Conservation (phyloP, 768 basidiomycete species). For the Bullera alba region DNA sequence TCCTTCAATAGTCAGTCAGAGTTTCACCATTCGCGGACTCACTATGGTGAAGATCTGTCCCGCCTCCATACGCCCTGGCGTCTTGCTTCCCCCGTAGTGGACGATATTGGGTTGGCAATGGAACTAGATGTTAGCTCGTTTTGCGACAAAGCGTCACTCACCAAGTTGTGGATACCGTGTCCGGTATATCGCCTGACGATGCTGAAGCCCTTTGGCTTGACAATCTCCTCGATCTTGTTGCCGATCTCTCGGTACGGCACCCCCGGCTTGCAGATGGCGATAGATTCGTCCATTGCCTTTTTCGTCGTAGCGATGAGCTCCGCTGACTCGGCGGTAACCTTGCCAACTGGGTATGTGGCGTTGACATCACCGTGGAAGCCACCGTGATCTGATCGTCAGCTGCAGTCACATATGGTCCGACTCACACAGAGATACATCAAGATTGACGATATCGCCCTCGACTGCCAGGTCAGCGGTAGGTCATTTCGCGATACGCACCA, state of each 20-base stretch:
- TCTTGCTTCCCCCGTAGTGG: conserved; percentile 92
- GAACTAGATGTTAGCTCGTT: conserved; percentile 52
- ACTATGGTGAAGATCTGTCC: conserved; percentile 62
- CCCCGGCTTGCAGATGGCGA: conserved; percentile 89
- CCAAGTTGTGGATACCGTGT: conserved; percentile 71
- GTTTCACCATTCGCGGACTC: conserved; percentile 35
- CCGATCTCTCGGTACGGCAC: conserved; percentile 54
- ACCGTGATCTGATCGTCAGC: conserved; percentile 33
- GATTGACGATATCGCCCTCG: conserved; percentile 96
- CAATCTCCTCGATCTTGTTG: conserved; percentile 63
- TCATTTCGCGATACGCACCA: too few relatives aligned
- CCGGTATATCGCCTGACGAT: conserved; percentile 87
- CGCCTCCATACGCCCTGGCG: conserved; percentile 82
- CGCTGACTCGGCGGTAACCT: conserved; percentile 62
- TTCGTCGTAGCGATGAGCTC: conserved; percentile 77
- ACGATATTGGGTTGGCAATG: conserved; percentile 80
- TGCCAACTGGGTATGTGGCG: conserved; percentile 69
- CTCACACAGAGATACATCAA: conserved; percentile 52
- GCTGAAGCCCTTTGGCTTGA: conserved; percentile 74
- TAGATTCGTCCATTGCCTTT: conserved; percentile 77
- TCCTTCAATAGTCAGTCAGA: conserved; percentile 9
- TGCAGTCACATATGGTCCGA: neutral
- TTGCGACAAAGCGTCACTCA: conserved; percentile 9
- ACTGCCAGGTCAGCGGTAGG: conserved; percentile 64
- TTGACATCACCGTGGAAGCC: conserved; percentile 91